A percentile compares a stretch with the other conserved stretches of the same genome.
Evolutionary conservation across 2,329 filamentous ascomycete genomes (phyloP).

Genomic region (Teratosphaeria epicoccoides): DNA sequence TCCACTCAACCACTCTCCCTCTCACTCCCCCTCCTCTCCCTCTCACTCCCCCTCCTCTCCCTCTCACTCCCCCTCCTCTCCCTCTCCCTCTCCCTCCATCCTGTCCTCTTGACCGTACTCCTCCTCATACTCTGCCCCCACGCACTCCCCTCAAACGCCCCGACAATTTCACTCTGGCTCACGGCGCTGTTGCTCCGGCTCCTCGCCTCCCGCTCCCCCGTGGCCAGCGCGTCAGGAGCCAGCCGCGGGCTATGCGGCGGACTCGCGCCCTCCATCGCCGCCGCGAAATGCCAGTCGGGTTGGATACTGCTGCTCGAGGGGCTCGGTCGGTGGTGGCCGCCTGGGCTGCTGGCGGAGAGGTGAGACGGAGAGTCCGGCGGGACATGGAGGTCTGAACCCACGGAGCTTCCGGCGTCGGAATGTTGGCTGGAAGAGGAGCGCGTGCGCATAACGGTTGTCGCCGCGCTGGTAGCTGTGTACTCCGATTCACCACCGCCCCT

Average conservation of each 20-base stretch:
- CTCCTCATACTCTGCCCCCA: slow-evolving; percentile 90
- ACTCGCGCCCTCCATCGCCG: slow-evolving; percentile 29
- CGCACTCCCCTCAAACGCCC: slow-evolving; percentile 76
- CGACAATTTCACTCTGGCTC: slow-evolving; percentile 65
- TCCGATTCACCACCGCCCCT: not conserved
- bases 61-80: slow-evolving; percentile 10
- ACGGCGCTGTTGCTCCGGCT: slow-evolving; percentile 58
- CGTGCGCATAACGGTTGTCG: slow-evolving; percentile 8
- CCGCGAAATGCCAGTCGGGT: slow-evolving; percentile 38
- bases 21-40: not conserved
- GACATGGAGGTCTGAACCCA: not conserved
- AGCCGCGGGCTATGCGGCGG: slow-evolving; percentile 18
- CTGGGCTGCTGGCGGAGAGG: slow-evolving; percentile 4
- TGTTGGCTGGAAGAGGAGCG: slow-evolving; percentile 23
- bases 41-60: slow-evolving; percentile 1
- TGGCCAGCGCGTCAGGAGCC: slow-evolving; percentile 2
- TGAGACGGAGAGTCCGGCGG: not conserved
- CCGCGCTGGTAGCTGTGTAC: not conserved
- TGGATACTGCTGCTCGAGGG: slow-evolving; percentile 21
- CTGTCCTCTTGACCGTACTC: slow-evolving; percentile 54
- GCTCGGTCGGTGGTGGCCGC: slow-evolving; percentile 13
- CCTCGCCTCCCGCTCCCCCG: slow-evolving; percentile 28
- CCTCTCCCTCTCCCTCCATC: not conserved
- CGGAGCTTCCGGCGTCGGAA: slow-evolving; percentile 5
- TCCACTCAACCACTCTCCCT: not conserved